Conservation (phyloP, 331 rosid genomes). For the Saraca asoca region DNA sequence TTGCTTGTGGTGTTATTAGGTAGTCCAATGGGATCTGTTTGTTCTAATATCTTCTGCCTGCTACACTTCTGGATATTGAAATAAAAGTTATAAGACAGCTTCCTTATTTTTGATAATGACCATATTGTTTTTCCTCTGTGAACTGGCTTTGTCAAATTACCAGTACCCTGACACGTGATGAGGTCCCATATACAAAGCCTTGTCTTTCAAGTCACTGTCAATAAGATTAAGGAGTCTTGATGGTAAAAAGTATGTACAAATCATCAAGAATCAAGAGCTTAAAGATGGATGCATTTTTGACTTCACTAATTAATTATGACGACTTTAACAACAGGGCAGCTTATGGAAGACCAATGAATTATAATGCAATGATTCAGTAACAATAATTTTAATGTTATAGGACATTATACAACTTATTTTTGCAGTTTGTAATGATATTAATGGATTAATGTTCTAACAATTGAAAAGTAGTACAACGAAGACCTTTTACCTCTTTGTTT, state of each 20-base stretch:
- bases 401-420: not conserved
- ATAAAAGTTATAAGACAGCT: too few species aligned
- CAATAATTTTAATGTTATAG: not conserved
- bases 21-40: not conserved
- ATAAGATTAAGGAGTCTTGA: not conserved
- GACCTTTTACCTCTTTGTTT: not conserved
- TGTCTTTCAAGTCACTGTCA: not conserved
- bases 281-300: not conserved
- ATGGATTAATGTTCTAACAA: too few species aligned
- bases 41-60: not conserved
- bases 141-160: not conserved
- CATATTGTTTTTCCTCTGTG: not conserved
- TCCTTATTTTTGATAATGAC: not conserved
- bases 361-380: not conserved
- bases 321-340: not conserved
- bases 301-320: not conserved
- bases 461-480: too few species aligned
- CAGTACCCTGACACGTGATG: not conserved
- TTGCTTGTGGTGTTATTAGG: not conserved
- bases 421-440: not conserved
- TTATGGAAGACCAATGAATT: not conserved
- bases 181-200: not conserved
- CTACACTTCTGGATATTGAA: not conserved
- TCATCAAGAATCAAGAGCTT: not conserved
- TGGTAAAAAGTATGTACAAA: not conserved